Conservation (phyloP, 331 rosid species). For the Prunus yedoensis region DNA sequence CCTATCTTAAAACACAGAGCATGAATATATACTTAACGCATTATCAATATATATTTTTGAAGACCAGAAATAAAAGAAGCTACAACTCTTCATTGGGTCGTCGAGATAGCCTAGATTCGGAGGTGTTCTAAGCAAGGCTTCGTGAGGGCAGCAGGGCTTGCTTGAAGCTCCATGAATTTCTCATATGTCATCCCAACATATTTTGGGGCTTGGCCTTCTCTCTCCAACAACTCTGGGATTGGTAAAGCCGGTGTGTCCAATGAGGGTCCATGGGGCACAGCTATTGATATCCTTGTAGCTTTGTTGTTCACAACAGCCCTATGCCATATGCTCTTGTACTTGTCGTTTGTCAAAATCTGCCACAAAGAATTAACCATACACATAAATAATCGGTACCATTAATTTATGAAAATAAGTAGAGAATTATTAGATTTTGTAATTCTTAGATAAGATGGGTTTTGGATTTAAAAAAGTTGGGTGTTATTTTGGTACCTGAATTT, state of each 20-base stretch:
- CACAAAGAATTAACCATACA: too few species aligned
- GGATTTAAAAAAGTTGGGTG: too few species aligned
- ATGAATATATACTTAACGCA: too few species aligned
- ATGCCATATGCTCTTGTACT: slow-evolving; percentile 49
- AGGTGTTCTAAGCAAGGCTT: too few species aligned
- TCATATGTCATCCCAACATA: slow-evolving; percentile 35
- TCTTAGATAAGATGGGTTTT: background rate
- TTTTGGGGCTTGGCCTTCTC: slow-evolving; percentile 12
- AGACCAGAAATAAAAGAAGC: too few species aligned
- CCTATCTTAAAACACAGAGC: too few species aligned
- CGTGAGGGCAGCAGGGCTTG: too few species aligned
- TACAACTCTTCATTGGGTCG: too few species aligned
- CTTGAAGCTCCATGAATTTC: slow-evolving; percentile 31
- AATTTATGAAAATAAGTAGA: too few species aligned
- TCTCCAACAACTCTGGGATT: slow-evolving; percentile 21
- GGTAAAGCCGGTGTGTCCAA: slow-evolving; percentile 30
- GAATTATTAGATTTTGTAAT: too few species aligned
- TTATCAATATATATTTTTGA: too few species aligned
- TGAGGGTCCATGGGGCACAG: slow-evolving; percentile 39
- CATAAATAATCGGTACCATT: slow-evolving; percentile 1
- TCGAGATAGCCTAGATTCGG: slow-evolving; percentile 7
- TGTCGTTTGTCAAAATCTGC: slow-evolving; percentile 44
- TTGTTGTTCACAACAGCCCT: slow-evolving; percentile 38
- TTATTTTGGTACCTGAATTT: slow-evolving; percentile 7
- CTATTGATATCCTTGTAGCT: slow-evolving; percentile 38